phyloP scores from a whole-genome alignment of 176 grass and related monocot species.

The Puya raimondii region DNA sequence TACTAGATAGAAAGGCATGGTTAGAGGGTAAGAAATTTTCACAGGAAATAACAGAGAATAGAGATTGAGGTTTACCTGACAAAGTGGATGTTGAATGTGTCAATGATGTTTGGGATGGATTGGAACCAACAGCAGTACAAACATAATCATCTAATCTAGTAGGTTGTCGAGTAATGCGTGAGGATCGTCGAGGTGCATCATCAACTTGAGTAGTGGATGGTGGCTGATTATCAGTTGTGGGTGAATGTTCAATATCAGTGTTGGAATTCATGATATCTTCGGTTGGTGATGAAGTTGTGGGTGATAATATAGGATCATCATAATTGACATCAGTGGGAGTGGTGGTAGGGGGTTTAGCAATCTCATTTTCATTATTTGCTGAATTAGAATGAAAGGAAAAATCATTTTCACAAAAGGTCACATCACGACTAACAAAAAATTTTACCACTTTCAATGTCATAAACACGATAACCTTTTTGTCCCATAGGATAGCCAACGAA shows the following conservation, averaged over 20 bases:
- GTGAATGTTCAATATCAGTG: too few relatives aligned
- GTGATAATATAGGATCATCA: too few relatives aligned
- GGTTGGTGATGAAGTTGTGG: too few relatives aligned
- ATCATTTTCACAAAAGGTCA: background rate
- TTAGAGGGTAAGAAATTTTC: background rate
- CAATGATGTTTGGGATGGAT: too few relatives aligned
- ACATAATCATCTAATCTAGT: too few relatives aligned
- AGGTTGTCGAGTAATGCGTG: too few relatives aligned
- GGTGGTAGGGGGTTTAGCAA: too few relatives aligned
- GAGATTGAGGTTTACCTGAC: background rate
- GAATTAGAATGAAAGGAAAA: background rate
- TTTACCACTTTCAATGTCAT: background rate
- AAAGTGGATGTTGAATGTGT: background rate
- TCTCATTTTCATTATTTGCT: background rate
- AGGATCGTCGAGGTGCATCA: too few relatives aligned
- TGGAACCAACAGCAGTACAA: background rate
- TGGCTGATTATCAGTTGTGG: too few relatives aligned
- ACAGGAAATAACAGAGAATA: background rate
- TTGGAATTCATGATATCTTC: too few relatives aligned
- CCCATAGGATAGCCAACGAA: background rate
- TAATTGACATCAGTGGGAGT: too few relatives aligned
- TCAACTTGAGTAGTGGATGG: too few relatives aligned
- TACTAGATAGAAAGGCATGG: background rate
- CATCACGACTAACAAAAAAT: conserved; percentile 1
- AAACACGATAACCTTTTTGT: conserved; percentile 11